phyloP scores from a whole-genome alignment of 768 basidiomycete genomes.

The Leccinum disarticulatum region DNA sequence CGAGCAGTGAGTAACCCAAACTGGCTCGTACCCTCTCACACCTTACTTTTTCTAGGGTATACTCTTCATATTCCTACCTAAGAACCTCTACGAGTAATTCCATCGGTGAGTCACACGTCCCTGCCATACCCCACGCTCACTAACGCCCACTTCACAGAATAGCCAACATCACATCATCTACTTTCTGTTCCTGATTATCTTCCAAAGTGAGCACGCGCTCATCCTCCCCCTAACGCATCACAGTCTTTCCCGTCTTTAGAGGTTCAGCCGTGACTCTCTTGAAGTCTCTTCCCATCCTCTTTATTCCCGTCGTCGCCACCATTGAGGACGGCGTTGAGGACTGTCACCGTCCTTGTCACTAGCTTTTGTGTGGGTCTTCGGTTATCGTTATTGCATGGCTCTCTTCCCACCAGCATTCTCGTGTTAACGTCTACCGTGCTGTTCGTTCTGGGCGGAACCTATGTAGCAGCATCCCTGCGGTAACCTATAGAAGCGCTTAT shows the following conservation, averaged over 20 bases:
- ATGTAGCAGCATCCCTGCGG: conserved; percentile 14
- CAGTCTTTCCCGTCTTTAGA: conserved; percentile 90
- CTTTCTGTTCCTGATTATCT: conserved; percentile 76
- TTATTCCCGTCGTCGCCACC: conserved; percentile 85
- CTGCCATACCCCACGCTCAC: background rate
- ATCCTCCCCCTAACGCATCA: conserved; percentile 10
- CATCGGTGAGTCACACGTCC: conserved; percentile 54
- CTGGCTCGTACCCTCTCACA: background rate
- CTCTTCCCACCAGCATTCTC: conserved; percentile 9
- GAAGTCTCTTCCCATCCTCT: conserved; percentile 65
- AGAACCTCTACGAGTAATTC: conserved; percentile 95
- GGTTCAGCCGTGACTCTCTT: conserved; percentile 80
- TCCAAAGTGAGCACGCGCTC: conserved; percentile 56
- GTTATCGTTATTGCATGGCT: background rate
- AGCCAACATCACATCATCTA: conserved; percentile 71
- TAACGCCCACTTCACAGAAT: conserved; percentile 45
- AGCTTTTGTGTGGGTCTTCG: background rate
- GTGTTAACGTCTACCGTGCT: conserved; percentile 12
- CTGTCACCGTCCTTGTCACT: conserved; percentile 69
- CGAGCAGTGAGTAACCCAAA: conserved; percentile 67
- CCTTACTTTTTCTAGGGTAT: conserved; percentile 59
- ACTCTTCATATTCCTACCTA: conserved; percentile 91
- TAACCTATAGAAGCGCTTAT: conserved; percentile 17
- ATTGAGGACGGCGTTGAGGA: conserved; percentile 97
- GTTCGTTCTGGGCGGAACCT: conserved; percentile 10